phyloP scores from a whole-genome alignment of 2,329 filamentous ascomycete genomes.

The Xylaria sp. region DNA sequence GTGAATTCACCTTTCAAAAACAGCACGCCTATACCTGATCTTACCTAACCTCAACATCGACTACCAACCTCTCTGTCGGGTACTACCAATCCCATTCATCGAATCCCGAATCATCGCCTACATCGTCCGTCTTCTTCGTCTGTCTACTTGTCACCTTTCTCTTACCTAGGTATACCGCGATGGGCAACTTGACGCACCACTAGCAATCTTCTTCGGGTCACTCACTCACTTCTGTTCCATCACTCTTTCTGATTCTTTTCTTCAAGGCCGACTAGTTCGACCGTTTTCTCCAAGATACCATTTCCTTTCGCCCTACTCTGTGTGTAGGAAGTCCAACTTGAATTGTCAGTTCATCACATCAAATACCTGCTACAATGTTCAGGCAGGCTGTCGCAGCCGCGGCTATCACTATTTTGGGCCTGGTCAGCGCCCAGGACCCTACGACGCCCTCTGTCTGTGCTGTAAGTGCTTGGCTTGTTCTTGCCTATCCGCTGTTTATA shows the following conservation, averaged over 20 bases:
- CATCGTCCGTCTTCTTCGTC: not conserved
- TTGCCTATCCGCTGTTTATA: not conserved
- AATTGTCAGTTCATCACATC: not conserved
- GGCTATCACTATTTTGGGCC: constrained; percentile 34
- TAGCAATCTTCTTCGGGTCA: constrained; percentile 20
- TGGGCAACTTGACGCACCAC: constrained; percentile 27
- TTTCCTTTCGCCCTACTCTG: constrained; percentile 20
- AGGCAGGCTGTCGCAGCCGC: constrained; percentile 31
- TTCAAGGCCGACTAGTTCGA: constrained; percentile 39
- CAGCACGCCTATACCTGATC: not conserved
- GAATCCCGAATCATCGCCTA: not conserved
- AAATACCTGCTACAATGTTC: constrained; percentile 34
- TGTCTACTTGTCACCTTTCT: not conserved
- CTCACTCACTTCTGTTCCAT: constrained; percentile 26
- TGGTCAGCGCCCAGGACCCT: constrained; percentile 39
- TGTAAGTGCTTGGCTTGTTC: constrained; percentile 36
- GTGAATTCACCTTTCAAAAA: not conserved
- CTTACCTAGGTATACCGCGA: constrained; percentile 11
- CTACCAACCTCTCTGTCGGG: not conserved
- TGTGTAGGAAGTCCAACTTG: constrained; percentile 19
- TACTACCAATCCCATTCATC: not conserved
- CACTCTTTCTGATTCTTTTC: constrained; percentile 33
- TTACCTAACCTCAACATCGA: constrained; percentile 1
- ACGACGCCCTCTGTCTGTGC: constrained; percentile 38
- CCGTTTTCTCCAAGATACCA: constrained; percentile 41